These are phyloP conservation scores for Corchorus capsularis DNA, from an alignment of 345 rosid species.

Conservation along the genomic window DNA sequence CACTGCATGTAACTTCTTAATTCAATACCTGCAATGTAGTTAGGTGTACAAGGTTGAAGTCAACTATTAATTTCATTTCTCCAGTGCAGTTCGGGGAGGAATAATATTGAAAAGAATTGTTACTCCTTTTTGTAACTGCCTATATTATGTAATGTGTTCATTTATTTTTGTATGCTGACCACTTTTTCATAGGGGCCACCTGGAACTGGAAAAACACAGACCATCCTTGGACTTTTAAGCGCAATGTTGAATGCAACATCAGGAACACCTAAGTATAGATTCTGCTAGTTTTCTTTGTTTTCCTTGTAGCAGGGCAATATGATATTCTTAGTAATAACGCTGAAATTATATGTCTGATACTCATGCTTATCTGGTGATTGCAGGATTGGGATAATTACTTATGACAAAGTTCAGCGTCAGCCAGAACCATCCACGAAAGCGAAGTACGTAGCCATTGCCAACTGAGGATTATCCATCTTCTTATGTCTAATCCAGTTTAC, in stretches of 20 bases:
- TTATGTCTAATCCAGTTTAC: neutral
- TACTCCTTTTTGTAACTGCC: neutral
- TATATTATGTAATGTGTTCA: neutral
- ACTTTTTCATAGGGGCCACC: conserved; percentile 81
- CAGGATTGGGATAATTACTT: conserved; percentile 53
- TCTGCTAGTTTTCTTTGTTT: conserved; percentile 7
- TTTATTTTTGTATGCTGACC: conserved; percentile 21
- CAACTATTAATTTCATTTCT: neutral
- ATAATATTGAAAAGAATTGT: neutral
- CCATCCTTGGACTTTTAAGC: conserved; percentile 91
- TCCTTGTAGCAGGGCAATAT: neutral
- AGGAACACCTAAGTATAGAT: conserved; percentile 64
- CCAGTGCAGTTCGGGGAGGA: neutral
- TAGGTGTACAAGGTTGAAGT: neutral
- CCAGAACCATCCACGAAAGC: conserved; percentile 65
- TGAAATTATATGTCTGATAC: neutral
- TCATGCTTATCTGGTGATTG: conserved; percentile 6
- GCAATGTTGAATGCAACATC: conserved; percentile 97
- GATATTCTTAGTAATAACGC: neutral
- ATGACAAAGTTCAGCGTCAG: conserved; percentile 47
- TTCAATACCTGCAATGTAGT: neutral
- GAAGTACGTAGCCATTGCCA: conserved; percentile 73
- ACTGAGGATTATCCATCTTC: neutral
- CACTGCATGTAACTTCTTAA: too few relatives aligned
- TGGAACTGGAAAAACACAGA: conserved; percentile 98